Base-by-base conservation (phyloP, 345 rosid genomes). In the Citrus unshiu region DNA sequence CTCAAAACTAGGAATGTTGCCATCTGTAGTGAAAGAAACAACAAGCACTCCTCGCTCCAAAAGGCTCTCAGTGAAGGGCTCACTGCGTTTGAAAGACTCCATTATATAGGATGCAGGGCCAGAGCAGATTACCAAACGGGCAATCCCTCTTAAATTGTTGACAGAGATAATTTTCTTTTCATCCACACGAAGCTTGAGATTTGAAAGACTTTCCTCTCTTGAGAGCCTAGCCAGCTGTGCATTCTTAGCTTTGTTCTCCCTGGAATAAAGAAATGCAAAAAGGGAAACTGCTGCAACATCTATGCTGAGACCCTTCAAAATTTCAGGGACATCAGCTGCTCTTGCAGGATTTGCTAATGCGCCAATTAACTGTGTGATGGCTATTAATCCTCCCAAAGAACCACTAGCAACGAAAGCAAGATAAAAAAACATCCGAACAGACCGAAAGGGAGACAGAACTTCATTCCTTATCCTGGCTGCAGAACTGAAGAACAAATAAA, bases 401-500 rank as follows among this genome's bases (percentile, higher is more conserved):
- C 83, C 95, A 57, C 99, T 93, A 5, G 97, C 97, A 39, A 93
- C 84, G 78, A 95, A 93, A 10, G 98, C 91, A 13, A 90, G 90
- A 85, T 95, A 95, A 79, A 95, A 95, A 90, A 95, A 95, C 97
- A 95, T 92, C 73, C 98, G 91, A 57, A 95, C 91, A 51, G 99
- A 82, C 69, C 97, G 91, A 80, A 95, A 95, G 22, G 99, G 99
- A 77, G 99, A 79, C 30, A 92, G 91, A 83, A 95, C 99, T 88
- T 93, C 98, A 78, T 93, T 90, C 73, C 95, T 89, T 81, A 93
- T 92, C 92, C 85, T 93, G 75, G 97, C 94, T 80, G 88, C 70
- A 49, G 95, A 91, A 79, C 97, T 95, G 87, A 74, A 84, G 74
- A 86, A 82, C 78, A 88, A 76, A 83, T 57, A 81, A 77, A 85